phyloP scores from a whole-genome alignment of 2,329 filamentous ascomycete species.

The Fusarium napiforme region DNA sequence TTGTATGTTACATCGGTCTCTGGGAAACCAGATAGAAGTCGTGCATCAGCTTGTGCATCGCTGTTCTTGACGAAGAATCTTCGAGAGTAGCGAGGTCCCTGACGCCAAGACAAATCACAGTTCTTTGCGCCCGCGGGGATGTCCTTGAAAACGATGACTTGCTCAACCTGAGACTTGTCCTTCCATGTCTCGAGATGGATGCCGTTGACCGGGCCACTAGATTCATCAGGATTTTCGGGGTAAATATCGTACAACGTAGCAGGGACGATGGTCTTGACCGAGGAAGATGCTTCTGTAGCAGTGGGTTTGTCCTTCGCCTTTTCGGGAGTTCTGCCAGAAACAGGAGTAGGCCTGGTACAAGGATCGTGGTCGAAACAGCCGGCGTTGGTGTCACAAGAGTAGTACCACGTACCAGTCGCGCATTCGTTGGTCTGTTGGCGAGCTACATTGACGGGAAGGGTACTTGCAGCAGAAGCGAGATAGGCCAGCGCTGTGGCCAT shows the following conservation, averaged over 20 bases:
- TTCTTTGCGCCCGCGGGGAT: slow-evolving; percentile 41
- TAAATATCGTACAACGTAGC: slow-evolving; percentile 25
- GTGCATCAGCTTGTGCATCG: slow-evolving; percentile 39
- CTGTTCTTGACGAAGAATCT: slow-evolving; percentile 50
- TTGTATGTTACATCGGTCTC: slow-evolving; percentile 33
- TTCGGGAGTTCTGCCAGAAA: neutral
- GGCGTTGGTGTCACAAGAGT: neutral
- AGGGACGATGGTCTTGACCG: neutral
- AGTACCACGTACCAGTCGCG: slow-evolving; percentile 6
- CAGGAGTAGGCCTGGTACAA: neutral
- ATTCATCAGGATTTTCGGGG: slow-evolving; percentile 25
- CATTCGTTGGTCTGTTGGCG: slow-evolving; percentile 18
- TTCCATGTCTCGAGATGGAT: slow-evolving; percentile 40
- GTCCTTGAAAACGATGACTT: slow-evolving; percentile 48
- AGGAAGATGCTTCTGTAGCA: neutral
- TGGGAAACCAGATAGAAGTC: slow-evolving; percentile 43
- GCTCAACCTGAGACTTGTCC: slow-evolving; percentile 43
- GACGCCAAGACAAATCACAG: slow-evolving; percentile 48
- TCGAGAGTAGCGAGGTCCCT: slow-evolving; percentile 51
- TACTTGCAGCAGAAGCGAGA: slow-evolving; percentile 7
- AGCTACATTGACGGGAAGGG: slow-evolving; percentile 8
- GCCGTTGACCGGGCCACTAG: slow-evolving; percentile 20
- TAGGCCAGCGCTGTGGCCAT: slow-evolving; percentile 4
- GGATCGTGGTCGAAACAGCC: slow-evolving; percentile 19
- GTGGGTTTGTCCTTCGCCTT: neutral